Conservation (phyloP, 23 red algal genomes). For the Gracilaria domingensis region DNA sequence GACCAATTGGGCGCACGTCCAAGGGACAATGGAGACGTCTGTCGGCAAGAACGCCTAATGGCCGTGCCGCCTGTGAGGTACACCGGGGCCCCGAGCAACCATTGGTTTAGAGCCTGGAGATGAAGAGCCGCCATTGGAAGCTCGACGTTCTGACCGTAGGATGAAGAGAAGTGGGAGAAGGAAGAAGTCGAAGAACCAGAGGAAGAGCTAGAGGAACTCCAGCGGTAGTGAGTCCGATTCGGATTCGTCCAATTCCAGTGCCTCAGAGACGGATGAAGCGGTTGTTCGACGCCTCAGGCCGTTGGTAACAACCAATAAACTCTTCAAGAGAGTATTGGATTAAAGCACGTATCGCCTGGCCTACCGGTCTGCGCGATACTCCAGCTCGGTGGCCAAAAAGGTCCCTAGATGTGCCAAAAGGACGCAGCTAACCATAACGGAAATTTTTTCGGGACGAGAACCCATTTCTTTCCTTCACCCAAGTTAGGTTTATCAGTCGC, state of each 20-base stretch:
- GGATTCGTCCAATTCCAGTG: background rate
- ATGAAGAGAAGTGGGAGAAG: background rate
- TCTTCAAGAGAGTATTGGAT: background rate
- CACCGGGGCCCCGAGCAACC: background rate
- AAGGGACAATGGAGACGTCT: background rate
- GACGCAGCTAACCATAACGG: background rate
- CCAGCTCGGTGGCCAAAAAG: background rate
- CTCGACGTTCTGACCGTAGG: background rate
- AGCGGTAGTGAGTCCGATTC: constrained; percentile 6
- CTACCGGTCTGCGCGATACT: background rate
- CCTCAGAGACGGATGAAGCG: background rate
- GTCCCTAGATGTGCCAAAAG: background rate
- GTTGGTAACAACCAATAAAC: background rate
- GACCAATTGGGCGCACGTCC: background rate
- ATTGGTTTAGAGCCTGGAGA: constrained; percentile 3
- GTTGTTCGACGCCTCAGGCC: background rate
- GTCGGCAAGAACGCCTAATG: background rate
- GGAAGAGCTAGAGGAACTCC: background rate
- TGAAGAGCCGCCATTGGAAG: constrained; percentile 18
- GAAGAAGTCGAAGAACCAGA: constrained; percentile 25
- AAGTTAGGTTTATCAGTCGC: background rate
- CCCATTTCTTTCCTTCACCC: constrained; percentile 11
- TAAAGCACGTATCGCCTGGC: background rate
- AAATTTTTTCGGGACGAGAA: background rate
- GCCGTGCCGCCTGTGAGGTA: background rate